Percentiles rank a stretch among this genome's conserved stretches.
phyloP scores from a whole-genome alignment of 23 red algal species.

The Pyropia haitanensis region DNA sequence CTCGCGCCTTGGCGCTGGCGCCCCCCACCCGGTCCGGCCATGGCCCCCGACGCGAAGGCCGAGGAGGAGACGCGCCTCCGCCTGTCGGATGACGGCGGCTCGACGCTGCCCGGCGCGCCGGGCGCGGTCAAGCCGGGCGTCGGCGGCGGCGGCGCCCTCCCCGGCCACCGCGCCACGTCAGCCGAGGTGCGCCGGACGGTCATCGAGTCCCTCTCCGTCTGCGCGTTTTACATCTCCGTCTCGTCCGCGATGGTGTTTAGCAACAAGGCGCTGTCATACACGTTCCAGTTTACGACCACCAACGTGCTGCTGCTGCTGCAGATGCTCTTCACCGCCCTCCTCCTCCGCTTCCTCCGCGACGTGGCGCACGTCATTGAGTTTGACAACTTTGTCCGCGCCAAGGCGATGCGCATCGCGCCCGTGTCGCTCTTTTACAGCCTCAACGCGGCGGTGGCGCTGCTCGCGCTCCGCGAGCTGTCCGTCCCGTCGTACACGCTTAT shows the following conservation, averaged over 20 bases:
- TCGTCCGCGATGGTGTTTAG: slow-evolving; percentile 77
- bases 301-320: slow-evolving; percentile 72
- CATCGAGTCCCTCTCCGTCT: slow-evolving; percentile 54
- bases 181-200: slow-evolving; percentile 42
- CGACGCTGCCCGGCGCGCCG: too few species aligned
- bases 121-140: too few species aligned
- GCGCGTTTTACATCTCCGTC: slow-evolving; percentile 68
- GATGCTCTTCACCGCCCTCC: slow-evolving; percentile 58
- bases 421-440: slow-evolving; percentile 75
- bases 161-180: background rate
- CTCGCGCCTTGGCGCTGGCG: too few species aligned
- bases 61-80: too few species aligned
- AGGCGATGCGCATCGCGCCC: slow-evolving; percentile 39
- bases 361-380: slow-evolving; percentile 42
- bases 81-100: too few species aligned
- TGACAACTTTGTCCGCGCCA: slow-evolving; percentile 34
- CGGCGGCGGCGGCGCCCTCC: too few species aligned
- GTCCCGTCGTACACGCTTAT: slow-evolving; percentile 80
- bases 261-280: slow-evolving; percentile 83
- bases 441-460: slow-evolving; percentile 71
- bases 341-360: slow-evolving; percentile 37
- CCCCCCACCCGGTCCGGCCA: too few species aligned
- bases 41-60: too few species aligned
- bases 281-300: slow-evolving; percentile 46
- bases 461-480: slow-evolving; percentile 60